Evolutionary conservation across 2,329 filamentous ascomycete species (phyloP), one percentile per base, ranked within the genome.

Genomic region (Venturia oleaginea): DNA sequence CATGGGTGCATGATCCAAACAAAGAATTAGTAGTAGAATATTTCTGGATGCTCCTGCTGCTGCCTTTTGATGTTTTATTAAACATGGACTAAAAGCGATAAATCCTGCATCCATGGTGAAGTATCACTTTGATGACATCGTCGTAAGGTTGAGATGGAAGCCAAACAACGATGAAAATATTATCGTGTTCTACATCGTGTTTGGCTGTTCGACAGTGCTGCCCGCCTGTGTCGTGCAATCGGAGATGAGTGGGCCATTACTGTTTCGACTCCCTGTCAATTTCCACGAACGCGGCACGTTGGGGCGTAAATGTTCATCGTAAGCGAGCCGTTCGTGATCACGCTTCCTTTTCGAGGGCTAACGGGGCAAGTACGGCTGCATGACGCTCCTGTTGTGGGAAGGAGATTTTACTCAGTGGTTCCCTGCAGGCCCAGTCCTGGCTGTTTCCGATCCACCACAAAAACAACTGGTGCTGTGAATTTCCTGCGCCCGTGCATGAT

Each of bases 401-500:
- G 51, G 51, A 34, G 24, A 34, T 8, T 34, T 34, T n/a, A n/a
- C 8, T 15, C 24, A 34, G 27, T 27, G 3, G 63, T 64, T 19
- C 30, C 61, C 32, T 67, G 67, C 7, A 68, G 17, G n/a, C 51
- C 30, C 30, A 57, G 27, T 3, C 59, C 66, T 8, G 51, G 61
- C 2, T 62, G 63, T 8, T 60, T 60, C 42, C 32, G 64, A 4
- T 66, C 67, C 24, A 66, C 66, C 19, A 66, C 48, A 32, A 67
- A 61, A 24, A 40, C 32, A 11, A 66, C 65, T 46, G 72, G 73
- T 1, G 73, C 71, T 19, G 69, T 68, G 67, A 80, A 82, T 32
- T 72, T 68, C 43, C 77, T 72, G 34, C 73, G 71, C 1, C 78
- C 80, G 51, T 71, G 68, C 4, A 76, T 19, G 66, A 80, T 81